Evolutionary conservation across 345 rosid genomes (phyloP), one percentile per base, ranked within the genome.

Genomic region (Citrus hindsii): DNA sequence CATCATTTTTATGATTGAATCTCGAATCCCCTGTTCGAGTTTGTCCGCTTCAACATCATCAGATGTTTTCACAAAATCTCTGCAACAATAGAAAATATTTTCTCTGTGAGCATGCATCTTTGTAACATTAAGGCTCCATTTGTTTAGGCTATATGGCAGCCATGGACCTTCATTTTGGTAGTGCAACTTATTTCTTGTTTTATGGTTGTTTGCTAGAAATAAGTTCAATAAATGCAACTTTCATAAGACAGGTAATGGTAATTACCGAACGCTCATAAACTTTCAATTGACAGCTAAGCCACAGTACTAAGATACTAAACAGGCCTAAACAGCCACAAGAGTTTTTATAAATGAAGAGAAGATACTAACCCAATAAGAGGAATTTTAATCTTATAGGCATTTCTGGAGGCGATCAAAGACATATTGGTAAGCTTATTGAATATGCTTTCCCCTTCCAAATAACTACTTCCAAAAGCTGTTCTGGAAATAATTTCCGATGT

Each of bases 391-490:
- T 38, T 79, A 28, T 64, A 55, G 9, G 1, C 12, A 62, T 80
- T 89, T 65, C 48, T 80, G 69, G 53, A 0, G 7, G 48, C 9
- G 27, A 87, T 73, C 19, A 22, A 7, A 25, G 21, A 18, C 64
- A 90, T 27, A 78, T 32, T 71, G 53, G 18, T 72, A 30, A 88
- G 53, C 90, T 76, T 81, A 16, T 79, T 77, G 27, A 90, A 88
- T 33, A 80, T 88, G 8, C 64, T 64, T 74, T 87, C 42, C 24
- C 88, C 88, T 79, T 90, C 87, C 71, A 74, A 9, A 24, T 86
- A 87, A 67, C 82, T 88, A 70, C 88, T 85, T 27, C 90, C 90
- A 58, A 88, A 89, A 14, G 90, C 87, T 30, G 90, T 86, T 72
- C 87, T 81, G 7, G 90, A 85, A 68, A 88, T 88, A 82, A 42